Evolutionary conservation across 768 basidiomycete species (phyloP).

Genomic region (Melanogaster broomeanus): DNA sequence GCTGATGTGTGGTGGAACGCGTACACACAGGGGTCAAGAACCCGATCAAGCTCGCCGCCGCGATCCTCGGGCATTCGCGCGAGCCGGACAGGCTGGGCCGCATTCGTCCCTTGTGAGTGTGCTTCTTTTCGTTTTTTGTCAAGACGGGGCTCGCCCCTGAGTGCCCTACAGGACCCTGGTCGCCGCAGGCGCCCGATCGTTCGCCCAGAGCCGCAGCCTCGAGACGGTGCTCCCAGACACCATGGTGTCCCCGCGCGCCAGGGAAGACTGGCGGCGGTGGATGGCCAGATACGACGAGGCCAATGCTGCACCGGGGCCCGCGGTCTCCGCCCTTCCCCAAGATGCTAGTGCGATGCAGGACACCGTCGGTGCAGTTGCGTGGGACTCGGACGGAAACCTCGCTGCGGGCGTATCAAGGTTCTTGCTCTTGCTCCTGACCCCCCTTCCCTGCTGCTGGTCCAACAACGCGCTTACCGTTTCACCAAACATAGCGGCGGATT

Average conservation of each 20-base stretch:
- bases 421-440: conserved; percentile 3
- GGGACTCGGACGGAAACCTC: conserved; percentile 43
- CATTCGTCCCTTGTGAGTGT: conserved; percentile 65
- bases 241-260: conserved; percentile 52
- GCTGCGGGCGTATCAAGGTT: conserved; percentile 81
- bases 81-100: conserved; percentile 56
- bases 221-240: conserved; percentile 41
- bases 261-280: conserved; percentile 64
- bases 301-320: conserved; percentile 11
- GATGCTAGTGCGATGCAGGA: conserved; percentile 64
- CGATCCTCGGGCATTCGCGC: conserved; percentile 55
- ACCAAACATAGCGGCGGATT: conserved; percentile 62
- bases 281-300: conserved; percentile 38
- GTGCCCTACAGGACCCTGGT: conserved; percentile 53
- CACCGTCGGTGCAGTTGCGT: conserved; percentile 79
- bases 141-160: background rate
- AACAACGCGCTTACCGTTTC: background rate
- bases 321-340: conserved; percentile 11
- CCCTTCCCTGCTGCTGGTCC: background rate
- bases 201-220: conserved; percentile 42
- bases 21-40: conserved; percentile 58
- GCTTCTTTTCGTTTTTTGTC: background rate
- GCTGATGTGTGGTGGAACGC: background rate
- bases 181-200: conserved; percentile 57
- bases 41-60: conserved; percentile 63